A percentile compares a stretch with the other conserved stretches of the same genome.
These are phyloP conservation scores for Ananas comosus DNA, from an alignment of 176 grass and related monocot genomes.

Conservation along the genomic window DNA sequence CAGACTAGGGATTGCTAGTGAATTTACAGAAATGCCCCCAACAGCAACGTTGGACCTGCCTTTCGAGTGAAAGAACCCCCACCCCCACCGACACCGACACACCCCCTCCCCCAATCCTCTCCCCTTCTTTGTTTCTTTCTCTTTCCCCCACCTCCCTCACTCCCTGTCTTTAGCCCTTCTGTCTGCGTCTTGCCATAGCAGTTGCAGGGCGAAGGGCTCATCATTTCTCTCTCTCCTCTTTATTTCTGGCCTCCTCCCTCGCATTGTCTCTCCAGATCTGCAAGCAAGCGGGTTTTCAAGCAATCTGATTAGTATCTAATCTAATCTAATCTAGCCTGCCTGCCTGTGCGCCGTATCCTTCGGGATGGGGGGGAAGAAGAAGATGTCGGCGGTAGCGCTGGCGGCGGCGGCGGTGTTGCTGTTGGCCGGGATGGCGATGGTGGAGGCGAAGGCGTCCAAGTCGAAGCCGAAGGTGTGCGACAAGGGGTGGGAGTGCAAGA, in stretches of 20 bases:
- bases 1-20: background rate
- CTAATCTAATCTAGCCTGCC: no score
- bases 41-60: conserved; percentile 6
- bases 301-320: no score
- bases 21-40: background rate
- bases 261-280: conserved; percentile 1
- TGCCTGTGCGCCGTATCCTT: background rate
- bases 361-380: conserved; percentile 14
- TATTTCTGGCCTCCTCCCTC: background rate
- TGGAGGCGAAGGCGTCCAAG: conserved; percentile 7
- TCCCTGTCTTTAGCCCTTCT: background rate
- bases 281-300: background rate
- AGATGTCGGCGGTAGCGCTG: conserved; percentile 4
- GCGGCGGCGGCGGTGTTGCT: conserved; percentile 16
- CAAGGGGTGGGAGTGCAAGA: conserved; percentile 84
- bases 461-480: conserved; percentile 45
- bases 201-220: background rate
- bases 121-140: background rate
- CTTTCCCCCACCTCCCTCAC: background rate
- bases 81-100: conserved; percentile 11
- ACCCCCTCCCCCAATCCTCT: background rate
- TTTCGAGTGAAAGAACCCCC: background rate
- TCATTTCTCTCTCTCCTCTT: conserved; percentile 13
- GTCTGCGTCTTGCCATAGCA: background rate
- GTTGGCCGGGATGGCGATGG: conserved; percentile 14